A percentile compares a stretch with the other conserved stretches of the same genome.
phyloP scores from a whole-genome alignment of 2,329 filamentous ascomycete species.

The Nothomitra cinnamomea region DNA sequence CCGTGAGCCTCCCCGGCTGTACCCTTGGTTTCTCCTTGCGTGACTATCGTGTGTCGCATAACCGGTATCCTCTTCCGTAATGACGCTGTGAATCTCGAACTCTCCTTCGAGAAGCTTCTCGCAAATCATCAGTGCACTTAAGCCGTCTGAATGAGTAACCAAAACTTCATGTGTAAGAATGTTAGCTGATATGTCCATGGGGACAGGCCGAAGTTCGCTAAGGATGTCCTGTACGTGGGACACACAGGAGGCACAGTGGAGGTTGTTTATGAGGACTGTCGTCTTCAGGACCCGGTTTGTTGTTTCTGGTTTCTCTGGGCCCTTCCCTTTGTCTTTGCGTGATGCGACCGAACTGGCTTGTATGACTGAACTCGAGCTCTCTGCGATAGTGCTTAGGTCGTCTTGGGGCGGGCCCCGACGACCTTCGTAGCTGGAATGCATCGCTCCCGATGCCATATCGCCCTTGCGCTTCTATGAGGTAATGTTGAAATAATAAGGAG shows the following conservation, averaged over 20 bases:
- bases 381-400: not conserved
- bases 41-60: conserved; percentile 13
- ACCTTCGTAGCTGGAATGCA: not conserved
- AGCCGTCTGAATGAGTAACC: conserved; percentile 32
- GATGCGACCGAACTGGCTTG: not conserved
- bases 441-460: not conserved
- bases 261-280: conserved; percentile 51
- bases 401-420: not conserved
- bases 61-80: conserved; percentile 19
- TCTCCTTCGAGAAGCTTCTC: conserved; percentile 36
- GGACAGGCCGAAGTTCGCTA: conserved; percentile 28
- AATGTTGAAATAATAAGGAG: too few species aligned
- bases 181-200: conserved; percentile 46
- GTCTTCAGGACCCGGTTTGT: conserved; percentile 19
- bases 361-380: not conserved
- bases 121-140: conserved; percentile 24
- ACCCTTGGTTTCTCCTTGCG: conserved; percentile 14
- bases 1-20: not conserved
- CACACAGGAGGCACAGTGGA: conserved; percentile 66
- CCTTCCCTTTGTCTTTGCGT: not conserved
- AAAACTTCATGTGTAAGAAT: conserved; percentile 55
- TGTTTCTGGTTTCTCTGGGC: not conserved
- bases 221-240: conserved; percentile 45
- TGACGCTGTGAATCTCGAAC: conserved; percentile 39
- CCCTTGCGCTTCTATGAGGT: not conserved